Conservation (phyloP, 768 basidiomycete genomes). For the Pholiota conissans region DNA sequence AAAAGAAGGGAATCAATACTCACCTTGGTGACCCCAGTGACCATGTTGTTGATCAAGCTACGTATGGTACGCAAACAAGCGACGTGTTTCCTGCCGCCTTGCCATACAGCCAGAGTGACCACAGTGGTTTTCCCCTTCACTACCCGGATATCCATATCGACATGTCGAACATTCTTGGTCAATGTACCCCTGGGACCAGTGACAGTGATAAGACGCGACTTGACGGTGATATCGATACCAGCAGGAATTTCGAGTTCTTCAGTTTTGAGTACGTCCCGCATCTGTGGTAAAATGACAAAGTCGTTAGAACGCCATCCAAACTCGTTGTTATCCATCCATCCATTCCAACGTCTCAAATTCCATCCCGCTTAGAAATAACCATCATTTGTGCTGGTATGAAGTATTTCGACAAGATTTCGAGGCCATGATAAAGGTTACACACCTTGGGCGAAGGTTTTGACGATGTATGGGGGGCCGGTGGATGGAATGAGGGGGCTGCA, state of each 20-base stretch:
- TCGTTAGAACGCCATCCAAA: slow-evolving; percentile 37
- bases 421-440: slow-evolving; percentile 22
- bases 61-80: slow-evolving; percentile 97
- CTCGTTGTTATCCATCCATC: slow-evolving; percentile 35
- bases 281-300: slow-evolving; percentile 47
- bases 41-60: slow-evolving; percentile 95
- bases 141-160: slow-evolving; percentile 91
- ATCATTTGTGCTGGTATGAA: slow-evolving; percentile 9
- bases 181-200: slow-evolving; percentile 91
- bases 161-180: slow-evolving; percentile 89
- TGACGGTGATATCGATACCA: slow-evolving; percentile 82
- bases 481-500: slow-evolving; percentile 21
- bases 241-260: slow-evolving; percentile 92
- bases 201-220: slow-evolving; percentile 90
- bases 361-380: slow-evolving; percentile 23
- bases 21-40: slow-evolving; percentile 95
- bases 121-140: slow-evolving; percentile 76
- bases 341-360: slow-evolving; percentile 24
- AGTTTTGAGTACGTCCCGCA: slow-evolving; percentile 91
- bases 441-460: slow-evolving; percentile 44
- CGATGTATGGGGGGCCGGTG: slow-evolving; percentile 29
- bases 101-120: slow-evolving; percentile 95
- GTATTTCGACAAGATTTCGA: slow-evolving; percentile 16
- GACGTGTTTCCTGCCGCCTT: slow-evolving; percentile 97
- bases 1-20: slow-evolving; percentile 9